phyloP scores from a whole-genome alignment of 1,139 yeast species.

The Suhomyces anneliseae region DNA sequence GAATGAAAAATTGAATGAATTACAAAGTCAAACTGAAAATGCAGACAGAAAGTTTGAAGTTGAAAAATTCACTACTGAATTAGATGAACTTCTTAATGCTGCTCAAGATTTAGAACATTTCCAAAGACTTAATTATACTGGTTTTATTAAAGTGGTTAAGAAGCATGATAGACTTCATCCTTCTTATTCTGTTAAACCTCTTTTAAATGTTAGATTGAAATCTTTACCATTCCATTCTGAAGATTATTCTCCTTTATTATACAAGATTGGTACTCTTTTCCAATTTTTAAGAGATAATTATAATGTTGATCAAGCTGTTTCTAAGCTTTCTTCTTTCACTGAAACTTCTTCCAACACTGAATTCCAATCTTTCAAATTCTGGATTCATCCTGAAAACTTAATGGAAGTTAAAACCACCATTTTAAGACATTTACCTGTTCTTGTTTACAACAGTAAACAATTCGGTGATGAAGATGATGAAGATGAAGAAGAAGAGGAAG shows the following conservation, averaged over 20 bases:
- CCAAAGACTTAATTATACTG: conserved; percentile 89
- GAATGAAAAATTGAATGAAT: conserved; percentile 58
- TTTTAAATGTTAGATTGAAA: conserved; percentile 82
- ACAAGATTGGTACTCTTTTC: conserved; percentile 78
- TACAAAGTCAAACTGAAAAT: conserved; percentile 52
- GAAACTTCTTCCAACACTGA: conserved; percentile 53
- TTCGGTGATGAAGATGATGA: conserved; percentile 24
- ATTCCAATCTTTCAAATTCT: conserved; percentile 80
- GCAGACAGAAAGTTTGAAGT: conserved; percentile 48
- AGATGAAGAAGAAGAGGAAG: conserved; percentile 21
- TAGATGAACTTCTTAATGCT: conserved; percentile 71
- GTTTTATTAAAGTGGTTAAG: conserved; percentile 90
- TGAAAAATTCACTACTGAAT: conserved; percentile 54
- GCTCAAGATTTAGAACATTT: conserved; percentile 89
- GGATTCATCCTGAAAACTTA: conserved; percentile 94
- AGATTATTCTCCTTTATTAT: conserved; percentile 88
- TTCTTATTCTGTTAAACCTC: conserved; percentile 81
- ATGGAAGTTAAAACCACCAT: conserved; percentile 97
- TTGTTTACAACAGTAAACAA: conserved; percentile 61
- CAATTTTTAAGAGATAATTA: conserved; percentile 74
- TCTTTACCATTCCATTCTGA: conserved; percentile 91
- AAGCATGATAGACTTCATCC: conserved; percentile 92
- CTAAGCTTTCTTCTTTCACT: conserved; percentile 47
- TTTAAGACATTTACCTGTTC: conserved; percentile 87
- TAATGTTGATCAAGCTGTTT: conserved; percentile 40